Evolutionary conservation across 129 eudicot species (phyloP), one percentile per base, ranked within the genome.

Genomic region (Pittosporum tobira): DNA sequence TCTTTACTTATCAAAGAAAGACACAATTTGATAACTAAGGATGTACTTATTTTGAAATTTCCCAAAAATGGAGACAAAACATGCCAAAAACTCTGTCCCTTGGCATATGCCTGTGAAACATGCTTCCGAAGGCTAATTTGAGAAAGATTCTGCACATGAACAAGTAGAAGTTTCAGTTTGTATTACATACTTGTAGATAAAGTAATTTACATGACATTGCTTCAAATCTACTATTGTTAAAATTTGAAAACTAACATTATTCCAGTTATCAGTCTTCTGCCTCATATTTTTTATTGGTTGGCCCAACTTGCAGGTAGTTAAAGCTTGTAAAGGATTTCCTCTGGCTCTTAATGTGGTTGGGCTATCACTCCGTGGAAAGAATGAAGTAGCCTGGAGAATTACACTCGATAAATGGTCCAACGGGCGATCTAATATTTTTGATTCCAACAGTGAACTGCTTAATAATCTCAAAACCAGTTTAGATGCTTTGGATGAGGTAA

Each of bases 311-410:
- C 54, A 81, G 88, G 56, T 81, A 55, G 81, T 81, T 31, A 71
- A 72, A 57, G 30, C 59, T 25, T 81, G 88, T 64, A 63, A 71
- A n/a, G 79, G 89, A 24, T 78, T 71, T 44, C 89, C 89, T 6
- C 69, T 82, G 62, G 79, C 89, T 16, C 79, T 82, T 34, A 75
- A 58, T 2, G 79, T 75, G 0, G 71, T 82, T 22, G 89, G 79
- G 28, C 71, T 70, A 61, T 75, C 84, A 19, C 55, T 82, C 14
- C 42, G 66, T 46, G 77, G 82, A 38, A 64, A 69, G 57, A 47
- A 25, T 31, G 62, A 58, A 55, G 51, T n/a, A 43, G 51, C 29
- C 37, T 77, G 84, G 84, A 64, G 61, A 25, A 50, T 46, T 43
- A 74, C 70, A 45, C 14, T 77, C 47, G 53, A 57, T 64, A 65